A percentile compares a stretch with the other conserved stretches of the same genome.
These are phyloP conservation scores for Diplodia intermedia DNA, from an alignment of 2,329 filamentous ascomycete species.

Conservation along the genomic window DNA sequence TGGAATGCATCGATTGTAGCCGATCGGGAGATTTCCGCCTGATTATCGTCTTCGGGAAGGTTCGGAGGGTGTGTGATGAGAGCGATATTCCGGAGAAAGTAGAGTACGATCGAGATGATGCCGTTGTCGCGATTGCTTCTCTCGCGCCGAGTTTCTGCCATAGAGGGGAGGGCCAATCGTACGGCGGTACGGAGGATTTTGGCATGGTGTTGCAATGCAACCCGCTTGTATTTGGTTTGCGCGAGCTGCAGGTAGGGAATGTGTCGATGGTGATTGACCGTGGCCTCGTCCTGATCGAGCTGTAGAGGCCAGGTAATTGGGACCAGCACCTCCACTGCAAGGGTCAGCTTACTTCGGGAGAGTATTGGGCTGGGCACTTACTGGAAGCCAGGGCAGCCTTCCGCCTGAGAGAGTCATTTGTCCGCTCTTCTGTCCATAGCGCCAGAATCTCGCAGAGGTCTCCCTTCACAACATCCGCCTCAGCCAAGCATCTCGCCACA, in stretches of 20 bases:
- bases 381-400: constrained; percentile 81
- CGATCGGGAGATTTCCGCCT: constrained; percentile 86
- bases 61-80: constrained; percentile 79
- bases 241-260: constrained; percentile 86
- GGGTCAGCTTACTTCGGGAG: constrained; percentile 36
- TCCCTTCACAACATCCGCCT: constrained; percentile 88
- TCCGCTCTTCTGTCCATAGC: constrained; percentile 76
- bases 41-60: constrained; percentile 81
- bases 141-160: constrained; percentile 79
- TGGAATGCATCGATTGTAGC: constrained; percentile 88
- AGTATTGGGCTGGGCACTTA: constrained; percentile 42
- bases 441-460: constrained; percentile 91
- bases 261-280: constrained; percentile 90
- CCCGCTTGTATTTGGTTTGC: constrained; percentile 88
- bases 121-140: constrained; percentile 82
- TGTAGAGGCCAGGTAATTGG: constrained; percentile 95
- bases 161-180: constrained; percentile 80
- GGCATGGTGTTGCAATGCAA: constrained; percentile 82
- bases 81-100: constrained; percentile 86
- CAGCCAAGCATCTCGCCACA: constrained; percentile 88
- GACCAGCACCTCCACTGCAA: constrained; percentile 79
- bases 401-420: constrained; percentile 76
- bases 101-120: constrained; percentile 88
- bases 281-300: constrained; percentile 78
- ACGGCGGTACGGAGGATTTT: constrained; percentile 82